phyloP scores from a whole-genome alignment of 2,329 filamentous ascomycete species.

The Trichophaea hybrida region DNA sequence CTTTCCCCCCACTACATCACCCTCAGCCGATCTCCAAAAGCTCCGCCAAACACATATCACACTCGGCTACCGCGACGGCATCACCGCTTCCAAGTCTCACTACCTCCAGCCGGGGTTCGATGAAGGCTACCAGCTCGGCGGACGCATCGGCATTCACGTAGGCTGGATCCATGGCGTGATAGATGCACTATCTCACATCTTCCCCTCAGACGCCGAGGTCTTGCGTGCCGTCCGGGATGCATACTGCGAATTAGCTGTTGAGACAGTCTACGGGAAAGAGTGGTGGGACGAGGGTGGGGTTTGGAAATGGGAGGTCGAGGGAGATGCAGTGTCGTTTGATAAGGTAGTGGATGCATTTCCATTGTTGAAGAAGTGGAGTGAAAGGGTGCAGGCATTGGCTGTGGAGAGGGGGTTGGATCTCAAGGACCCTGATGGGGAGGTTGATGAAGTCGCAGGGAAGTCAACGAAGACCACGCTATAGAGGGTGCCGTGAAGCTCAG shows the following conservation, averaged over 20 bases:
- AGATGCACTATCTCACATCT: slow-evolving; percentile 46
- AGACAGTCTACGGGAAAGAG: slow-evolving; percentile 47
- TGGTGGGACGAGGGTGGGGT: slow-evolving; percentile 57
- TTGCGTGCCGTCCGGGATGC: slow-evolving; percentile 37
- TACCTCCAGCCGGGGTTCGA: slow-evolving; percentile 83
- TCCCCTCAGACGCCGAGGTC: slow-evolving; percentile 23
- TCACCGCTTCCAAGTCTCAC: slow-evolving; percentile 57
- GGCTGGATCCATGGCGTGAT: slow-evolving; percentile 65
- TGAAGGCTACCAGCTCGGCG: slow-evolving; percentile 73
- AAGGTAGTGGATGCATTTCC: slow-evolving; percentile 56
- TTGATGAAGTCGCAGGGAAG: neutral
- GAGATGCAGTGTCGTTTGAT: slow-evolving; percentile 39
- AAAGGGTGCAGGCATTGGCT: neutral
- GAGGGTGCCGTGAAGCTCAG: neutral
- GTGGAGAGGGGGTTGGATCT: neutral
- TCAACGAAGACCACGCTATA: neutral
- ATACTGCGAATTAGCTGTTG: slow-evolving; percentile 44
- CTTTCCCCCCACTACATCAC: slow-evolving; percentile 13
- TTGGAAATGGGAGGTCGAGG: slow-evolving; percentile 49
- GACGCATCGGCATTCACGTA: slow-evolving; percentile 57
- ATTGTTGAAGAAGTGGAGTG: slow-evolving; percentile 48
- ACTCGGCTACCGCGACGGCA: slow-evolving; percentile 79
- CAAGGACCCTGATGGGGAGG: neutral
- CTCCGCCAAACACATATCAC: slow-evolving; percentile 65
- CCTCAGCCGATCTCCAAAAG: slow-evolving; percentile 54